Base-by-base conservation (phyloP, 176 grass and related monocot genomes). In the Cenchrus purpureus region DNA sequence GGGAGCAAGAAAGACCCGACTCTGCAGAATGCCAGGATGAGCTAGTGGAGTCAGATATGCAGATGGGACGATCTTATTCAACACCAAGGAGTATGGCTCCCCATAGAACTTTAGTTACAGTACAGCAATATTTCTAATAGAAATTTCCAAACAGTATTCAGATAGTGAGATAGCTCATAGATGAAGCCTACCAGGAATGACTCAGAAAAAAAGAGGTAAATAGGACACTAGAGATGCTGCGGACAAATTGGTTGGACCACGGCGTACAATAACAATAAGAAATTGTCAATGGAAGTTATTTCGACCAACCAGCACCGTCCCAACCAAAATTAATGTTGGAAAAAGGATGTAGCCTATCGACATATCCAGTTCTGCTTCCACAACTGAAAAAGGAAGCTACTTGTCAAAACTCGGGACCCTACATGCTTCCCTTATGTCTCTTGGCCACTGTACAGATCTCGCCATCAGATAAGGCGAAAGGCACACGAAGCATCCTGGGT, bases 351-450 rank as follows among this genome's bases (percentile, higher is more conserved):
- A 64, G 29, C 58, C 13, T 62, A 64, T 62, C 14, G 34, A 60
- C 19, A 81, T 15, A 40, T 34, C 10, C 45, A 78, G n/a, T 54
- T 54, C 61, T 67, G 13, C 20, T 12, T 28, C 11, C 73, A 31
- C 50, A 64, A 65, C 56, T 53, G 32, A 77, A 72, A 76, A 53
- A 76, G 56, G 65, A 78, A 17, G 86, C 17, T 76, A 46, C 66
- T 76, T 55, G 43, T 70, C 76, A 62, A 85, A 76, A 73, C 4
- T 28, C 54, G 70, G 55, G 32, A 77, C 83, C 88, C 83, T 55
- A 86, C 78, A 77, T 81, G 82, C 63, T 62, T 3, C 20, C 81
- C 44, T 89, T 42, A 52, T 76, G 70, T 76, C 87, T 62, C 51
- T 62, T 43, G 60, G 11, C 54, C 37, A 86, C 34, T 64, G 54